Evolutionary conservation across 1,284 basidiomycete genomes (phyloP), one percentile per base, ranked within the genome.

Genomic region (Inonotus obliquus): DNA sequence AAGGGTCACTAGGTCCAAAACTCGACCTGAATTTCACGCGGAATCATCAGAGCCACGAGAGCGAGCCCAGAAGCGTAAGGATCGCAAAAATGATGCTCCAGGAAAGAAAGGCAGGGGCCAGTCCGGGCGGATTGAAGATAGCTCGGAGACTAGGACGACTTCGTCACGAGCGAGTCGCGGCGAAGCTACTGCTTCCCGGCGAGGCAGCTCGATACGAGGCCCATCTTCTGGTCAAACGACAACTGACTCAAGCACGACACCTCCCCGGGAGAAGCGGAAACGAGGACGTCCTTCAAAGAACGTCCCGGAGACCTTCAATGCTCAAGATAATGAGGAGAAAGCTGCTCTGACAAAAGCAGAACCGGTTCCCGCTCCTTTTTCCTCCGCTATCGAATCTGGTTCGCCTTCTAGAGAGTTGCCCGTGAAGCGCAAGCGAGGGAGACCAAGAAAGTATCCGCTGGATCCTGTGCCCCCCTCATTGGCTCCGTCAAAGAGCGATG

Each of bases 241-340:
- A n/a, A n/a, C 32, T 32, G 32, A 32, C 9, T 32, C 32, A 9
- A 32, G 32, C 9, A 32, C 4, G 32, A 32, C 4, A 32, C 32
- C 32, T 4, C 32, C 32, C 32, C 32, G 9, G 9, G 55, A 45
- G 48, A 60, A 48, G 29, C 59, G 59, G 19, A 55, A 47, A 35
- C 35, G 51, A 32, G 59, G 59, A 7, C 48, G 59, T 19, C 59
- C 59, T 1, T 19, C 51, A 4, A 60, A 60, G 59, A 32, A 29
- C 27, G 19, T 25, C 14, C 19, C 19, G 19, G 14, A 39, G 23
- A 21, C 27, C 2, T 14, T 27, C 5, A 41, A 19, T 3, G 23
- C n/a, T 25, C 6, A 10, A 17, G 29, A 32, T 25, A 25, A 32
- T 14, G 32, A 4, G 14, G 54, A 23, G 38, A 39, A 0, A 14